These are phyloP conservation scores for Pelargonium fulgidum DNA, from an alignment of 441 rosid genomes.

Conservation along the genomic window DNA sequence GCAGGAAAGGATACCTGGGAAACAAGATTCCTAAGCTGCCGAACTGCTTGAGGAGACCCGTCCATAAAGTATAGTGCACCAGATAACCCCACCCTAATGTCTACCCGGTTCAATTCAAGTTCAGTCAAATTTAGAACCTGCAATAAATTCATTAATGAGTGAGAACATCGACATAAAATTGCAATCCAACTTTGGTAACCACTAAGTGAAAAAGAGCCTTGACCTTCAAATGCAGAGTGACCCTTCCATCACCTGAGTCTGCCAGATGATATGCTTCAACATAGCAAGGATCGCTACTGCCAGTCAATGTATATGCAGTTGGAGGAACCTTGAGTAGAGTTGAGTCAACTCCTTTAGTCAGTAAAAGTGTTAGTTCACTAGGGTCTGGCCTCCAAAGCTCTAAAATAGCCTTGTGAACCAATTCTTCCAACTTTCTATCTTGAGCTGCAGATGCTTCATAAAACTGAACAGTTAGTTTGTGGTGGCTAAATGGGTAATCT, in stretches of 20 bases:
- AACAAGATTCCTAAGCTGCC: slow-evolving; percentile 85
- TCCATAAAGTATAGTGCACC: slow-evolving; percentile 91
- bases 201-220: slow-evolving; percentile 3
- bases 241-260: slow-evolving; percentile 90
- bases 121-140: slow-evolving; percentile 95
- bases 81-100: slow-evolving; percentile 88
- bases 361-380: slow-evolving; percentile 70
- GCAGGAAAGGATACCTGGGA: slow-evolving; percentile 64
- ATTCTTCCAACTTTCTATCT: slow-evolving; percentile 90
- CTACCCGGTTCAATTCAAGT: slow-evolving; percentile 82
- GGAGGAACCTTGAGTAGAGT: slow-evolving; percentile 76
- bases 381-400: slow-evolving; percentile 99
- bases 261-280: slow-evolving; percentile 96
- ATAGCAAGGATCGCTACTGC: slow-evolving; percentile 97
- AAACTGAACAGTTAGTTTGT: slow-evolving; percentile 94
- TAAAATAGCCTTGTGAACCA: slow-evolving; percentile 93
- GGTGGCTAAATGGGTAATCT: slow-evolving; percentile 99
- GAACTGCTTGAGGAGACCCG: slow-evolving; percentile 94
- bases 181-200: slow-evolving; percentile 3
- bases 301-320: slow-evolving; percentile 72
- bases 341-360: slow-evolving; percentile 72
- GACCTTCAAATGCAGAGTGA: slow-evolving; percentile 90
- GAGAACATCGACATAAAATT: slow-evolving; percentile 5
- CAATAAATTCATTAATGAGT: slow-evolving; percentile 24
- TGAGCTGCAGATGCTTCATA: slow-evolving; percentile 97